Conservation (phyloP, 164 flowering plant genomes). For the Euptelea pleiosperma region DNA sequence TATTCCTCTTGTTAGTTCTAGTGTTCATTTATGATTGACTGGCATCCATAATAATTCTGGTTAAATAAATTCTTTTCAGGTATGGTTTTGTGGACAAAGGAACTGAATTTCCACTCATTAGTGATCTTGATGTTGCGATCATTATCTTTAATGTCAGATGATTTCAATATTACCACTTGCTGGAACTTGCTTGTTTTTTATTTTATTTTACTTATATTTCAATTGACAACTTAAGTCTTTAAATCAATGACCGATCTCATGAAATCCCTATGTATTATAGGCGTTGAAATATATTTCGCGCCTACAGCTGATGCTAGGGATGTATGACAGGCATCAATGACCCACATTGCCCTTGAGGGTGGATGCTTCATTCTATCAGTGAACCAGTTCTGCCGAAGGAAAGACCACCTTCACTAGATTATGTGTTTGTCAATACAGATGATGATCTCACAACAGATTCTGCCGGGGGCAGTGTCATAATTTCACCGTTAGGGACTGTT, state of each 20-base stretch:
- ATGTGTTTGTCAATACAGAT: constrained; percentile 50
- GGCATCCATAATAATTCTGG: no score
- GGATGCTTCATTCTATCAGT: constrained; percentile 89
- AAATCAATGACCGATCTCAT: no score
- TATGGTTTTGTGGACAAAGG: no score
- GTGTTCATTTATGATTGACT: no score
- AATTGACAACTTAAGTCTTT: no score
- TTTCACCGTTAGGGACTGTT: constrained; percentile 64
- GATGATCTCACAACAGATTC: constrained; percentile 67
- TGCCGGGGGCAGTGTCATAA: constrained; percentile 81
- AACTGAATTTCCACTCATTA: no score
- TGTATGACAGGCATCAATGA: constrained; percentile 84
- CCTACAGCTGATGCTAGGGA: constrained; percentile 91
- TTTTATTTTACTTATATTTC: background rate
- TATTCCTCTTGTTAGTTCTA: no score
- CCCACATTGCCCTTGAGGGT: constrained; percentile 88
- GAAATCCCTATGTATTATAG: constrained; percentile 29
- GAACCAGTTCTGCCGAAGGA: constrained; percentile 80
- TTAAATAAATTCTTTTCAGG: no score
- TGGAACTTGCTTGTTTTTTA: no score
- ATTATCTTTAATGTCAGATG: no score
- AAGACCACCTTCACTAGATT: constrained; percentile 90
- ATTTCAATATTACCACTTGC: no score
- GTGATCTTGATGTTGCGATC: no score
- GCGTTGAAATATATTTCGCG: constrained; percentile 93